A percentile compares a stretch with the other conserved stretches of the same genome.
phyloP scores from a whole-genome alignment of 2,329 filamentous ascomycete genomes.

The Atkinsonella hypoxylon region DNA sequence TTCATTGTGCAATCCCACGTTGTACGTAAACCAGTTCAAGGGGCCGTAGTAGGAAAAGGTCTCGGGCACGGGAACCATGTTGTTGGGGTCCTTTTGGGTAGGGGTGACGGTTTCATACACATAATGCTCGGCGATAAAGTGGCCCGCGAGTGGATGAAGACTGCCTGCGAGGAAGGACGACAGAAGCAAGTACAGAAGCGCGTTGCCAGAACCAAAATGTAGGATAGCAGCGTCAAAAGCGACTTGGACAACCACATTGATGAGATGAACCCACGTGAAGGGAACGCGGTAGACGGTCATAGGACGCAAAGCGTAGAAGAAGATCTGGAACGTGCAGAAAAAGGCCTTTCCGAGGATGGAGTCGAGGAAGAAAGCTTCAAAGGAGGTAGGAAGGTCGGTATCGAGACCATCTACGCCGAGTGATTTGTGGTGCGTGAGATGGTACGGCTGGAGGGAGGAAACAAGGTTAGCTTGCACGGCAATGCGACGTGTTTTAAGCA shows the following conservation, averaged over 20 bases:
- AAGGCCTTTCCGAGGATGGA: constrained; percentile 94
- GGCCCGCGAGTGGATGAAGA: constrained; percentile 85
- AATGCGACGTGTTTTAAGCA: not conserved
- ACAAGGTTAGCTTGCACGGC: not conserved
- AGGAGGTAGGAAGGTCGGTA: constrained; percentile 82
- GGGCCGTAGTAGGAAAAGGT: constrained; percentile 96
- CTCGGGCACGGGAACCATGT: constrained; percentile 64
- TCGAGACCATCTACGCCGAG: constrained; percentile 93
- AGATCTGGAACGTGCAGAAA: constrained; percentile 98
- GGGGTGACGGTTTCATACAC: constrained; percentile 56
- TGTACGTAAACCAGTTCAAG: constrained; percentile 88
- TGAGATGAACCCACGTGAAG: constrained; percentile 69
- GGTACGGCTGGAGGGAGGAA: constrained; percentile 57
- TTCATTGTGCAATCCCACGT: constrained; percentile 96
- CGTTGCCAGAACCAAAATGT: constrained; percentile 44
- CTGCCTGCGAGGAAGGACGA: constrained; percentile 90
- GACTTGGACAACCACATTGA: constrained; percentile 71
- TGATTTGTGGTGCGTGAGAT: constrained; percentile 97
- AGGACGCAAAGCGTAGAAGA: constrained; percentile 94
- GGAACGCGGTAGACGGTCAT: constrained; percentile 89
- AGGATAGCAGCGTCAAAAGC: constrained; percentile 64
- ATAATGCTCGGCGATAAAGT: constrained; percentile 98
- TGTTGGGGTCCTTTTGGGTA: constrained; percentile 43
- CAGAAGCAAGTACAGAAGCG: constrained; percentile 72
- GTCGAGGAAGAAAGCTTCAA: constrained; percentile 88